A percentile compares a stretch with the other conserved stretches of the same genome.
Conservation (phyloP, 164 flowering plant genomes). For the Nymphaea colorata region DNA sequence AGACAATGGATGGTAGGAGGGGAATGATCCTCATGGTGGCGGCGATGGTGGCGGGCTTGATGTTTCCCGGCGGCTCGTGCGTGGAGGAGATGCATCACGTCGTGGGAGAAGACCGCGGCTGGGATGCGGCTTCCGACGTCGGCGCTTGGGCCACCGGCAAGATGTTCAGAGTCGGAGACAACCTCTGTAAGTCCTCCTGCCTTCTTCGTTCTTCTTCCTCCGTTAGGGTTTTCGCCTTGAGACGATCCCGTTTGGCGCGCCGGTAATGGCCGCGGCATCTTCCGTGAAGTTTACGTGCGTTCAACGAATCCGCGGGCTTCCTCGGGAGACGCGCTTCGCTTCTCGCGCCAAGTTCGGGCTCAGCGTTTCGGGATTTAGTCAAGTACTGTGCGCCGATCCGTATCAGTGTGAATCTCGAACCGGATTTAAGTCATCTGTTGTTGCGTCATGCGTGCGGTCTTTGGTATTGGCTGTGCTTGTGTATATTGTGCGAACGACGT, state of each 20-base stretch:
- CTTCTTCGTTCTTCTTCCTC: not conserved
- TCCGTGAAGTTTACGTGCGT: not conserved
- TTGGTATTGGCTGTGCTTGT: too few species aligned
- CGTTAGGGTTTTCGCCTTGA: not conserved
- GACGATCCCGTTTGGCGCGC: conserved; percentile 6
- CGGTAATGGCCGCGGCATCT: not conserved
- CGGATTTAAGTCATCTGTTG: too few species aligned
- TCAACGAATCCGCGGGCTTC: not conserved
- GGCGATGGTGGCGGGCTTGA: not conserved
- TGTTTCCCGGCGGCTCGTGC: conserved; percentile 2
- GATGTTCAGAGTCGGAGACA: conserved; percentile 62
- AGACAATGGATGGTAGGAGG: not conserved
- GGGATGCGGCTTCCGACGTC: conserved; percentile 44
- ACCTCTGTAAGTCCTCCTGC: conserved; percentile 42
- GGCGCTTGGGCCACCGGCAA: conserved; percentile 42
- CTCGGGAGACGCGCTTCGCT: not conserved
- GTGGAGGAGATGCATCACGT: conserved; percentile 59
- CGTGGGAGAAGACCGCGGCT: conserved; percentile 77
- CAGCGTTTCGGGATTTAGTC: not conserved
- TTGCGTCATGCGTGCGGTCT: too few species aligned
- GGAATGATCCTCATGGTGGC: not conserved
- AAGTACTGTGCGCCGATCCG: not conserved
- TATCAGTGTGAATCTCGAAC: too few species aligned
- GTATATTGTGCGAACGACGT: too few species aligned
- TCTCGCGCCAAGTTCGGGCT: not conserved